phyloP scores from a whole-genome alignment of 2,329 filamentous ascomycete genomes.

The Albifimbria verrucaria region DNA sequence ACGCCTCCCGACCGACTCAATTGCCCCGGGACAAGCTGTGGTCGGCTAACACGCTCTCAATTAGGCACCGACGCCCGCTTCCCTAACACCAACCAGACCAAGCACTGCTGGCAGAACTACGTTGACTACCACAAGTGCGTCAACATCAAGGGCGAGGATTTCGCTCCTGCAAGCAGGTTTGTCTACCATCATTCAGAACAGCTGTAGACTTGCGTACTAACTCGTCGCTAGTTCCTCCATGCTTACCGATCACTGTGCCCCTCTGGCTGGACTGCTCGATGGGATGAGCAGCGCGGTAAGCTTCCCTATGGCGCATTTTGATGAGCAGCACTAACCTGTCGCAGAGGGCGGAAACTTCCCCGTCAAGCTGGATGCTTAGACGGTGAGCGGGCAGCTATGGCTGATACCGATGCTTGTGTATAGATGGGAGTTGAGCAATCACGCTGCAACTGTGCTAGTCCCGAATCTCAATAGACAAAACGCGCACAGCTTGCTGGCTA shows the following conservation, averaged over 20 bases:
- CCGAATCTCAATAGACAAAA: slow-evolving; percentile 25
- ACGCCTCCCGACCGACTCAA: slow-evolving; percentile 22
- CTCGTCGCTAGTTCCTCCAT: slow-evolving; percentile 73
- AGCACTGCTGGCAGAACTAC: slow-evolving; percentile 99
- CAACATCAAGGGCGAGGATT: slow-evolving; percentile 96
- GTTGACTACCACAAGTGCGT: slow-evolving; percentile 99
- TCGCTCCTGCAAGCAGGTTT: slow-evolving; percentile 93
- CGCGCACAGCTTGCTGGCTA: slow-evolving; percentile 18
- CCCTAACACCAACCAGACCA: slow-evolving; percentile 97
- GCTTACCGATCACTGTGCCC: slow-evolving; percentile 98
- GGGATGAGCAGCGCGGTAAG: slow-evolving; percentile 96
- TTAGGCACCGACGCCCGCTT: slow-evolving; percentile 98
- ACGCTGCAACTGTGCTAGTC: slow-evolving; percentile 35
- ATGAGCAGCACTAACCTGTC: slow-evolving; percentile 20
- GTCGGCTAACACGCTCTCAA: slow-evolving; percentile 10
- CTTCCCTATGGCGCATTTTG: slow-evolving; percentile 14
- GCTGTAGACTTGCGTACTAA: slow-evolving; percentile 12
- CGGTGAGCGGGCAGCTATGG: slow-evolving; percentile 17
- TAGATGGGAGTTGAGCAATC: slow-evolving; percentile 27
- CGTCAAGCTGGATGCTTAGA: slow-evolving; percentile 58
- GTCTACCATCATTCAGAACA: slow-evolving; percentile 11
- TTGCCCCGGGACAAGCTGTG: slow-evolving; percentile 10
- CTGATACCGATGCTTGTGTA: slow-evolving; percentile 12
- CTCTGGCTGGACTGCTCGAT: slow-evolving; percentile 87
- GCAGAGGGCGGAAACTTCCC: slow-evolving; percentile 68